These are phyloP conservation scores for Scutellaria minor DNA, from an alignment of 257 asterid genomes.

Conservation along the genomic window DNA sequence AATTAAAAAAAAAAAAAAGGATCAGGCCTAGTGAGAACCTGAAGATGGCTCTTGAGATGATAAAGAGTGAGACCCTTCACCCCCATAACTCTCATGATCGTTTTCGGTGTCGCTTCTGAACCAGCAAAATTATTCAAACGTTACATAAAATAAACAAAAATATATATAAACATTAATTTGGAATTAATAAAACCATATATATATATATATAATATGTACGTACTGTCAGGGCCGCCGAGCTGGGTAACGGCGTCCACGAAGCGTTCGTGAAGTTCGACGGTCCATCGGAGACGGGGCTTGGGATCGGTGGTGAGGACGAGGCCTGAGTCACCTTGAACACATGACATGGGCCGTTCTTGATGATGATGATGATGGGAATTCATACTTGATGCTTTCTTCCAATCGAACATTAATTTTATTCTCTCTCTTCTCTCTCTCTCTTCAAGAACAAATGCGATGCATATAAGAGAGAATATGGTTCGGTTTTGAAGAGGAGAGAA, in stretches of 20 bases:
- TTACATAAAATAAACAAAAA: not conserved
- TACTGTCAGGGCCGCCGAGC: constrained; percentile 95
- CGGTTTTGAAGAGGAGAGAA: constrained; percentile 39
- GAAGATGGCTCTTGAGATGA: constrained; percentile 99
- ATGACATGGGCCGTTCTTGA: constrained; percentile 44
- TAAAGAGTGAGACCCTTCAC: constrained; percentile 95
- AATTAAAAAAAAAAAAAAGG: no score
- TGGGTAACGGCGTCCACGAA: constrained; percentile 91
- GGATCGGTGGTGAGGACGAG: constrained; percentile 96
- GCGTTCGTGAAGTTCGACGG: constrained; percentile 94
- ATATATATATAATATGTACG: not conserved
- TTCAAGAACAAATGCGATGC: constrained; percentile 46
- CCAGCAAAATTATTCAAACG: not conserved
- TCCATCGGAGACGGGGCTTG: constrained; percentile 94
- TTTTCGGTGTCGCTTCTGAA: constrained; percentile 97
- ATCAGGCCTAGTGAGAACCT: constrained; percentile 46
- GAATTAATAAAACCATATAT: no score
- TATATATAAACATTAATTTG: no score
- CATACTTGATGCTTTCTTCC: constrained; percentile 55
- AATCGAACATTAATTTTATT: constrained; percentile 52
- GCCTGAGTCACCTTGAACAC: constrained; percentile 72
- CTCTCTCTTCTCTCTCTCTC: constrained; percentile 17
- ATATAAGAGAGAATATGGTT: constrained; percentile 42
- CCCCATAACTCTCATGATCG: constrained; percentile 98
- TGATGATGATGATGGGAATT: constrained; percentile 35